Conservation (phyloP, 2,329 filamentous ascomycete genomes). For the Alternaria brassicicola region DNA sequence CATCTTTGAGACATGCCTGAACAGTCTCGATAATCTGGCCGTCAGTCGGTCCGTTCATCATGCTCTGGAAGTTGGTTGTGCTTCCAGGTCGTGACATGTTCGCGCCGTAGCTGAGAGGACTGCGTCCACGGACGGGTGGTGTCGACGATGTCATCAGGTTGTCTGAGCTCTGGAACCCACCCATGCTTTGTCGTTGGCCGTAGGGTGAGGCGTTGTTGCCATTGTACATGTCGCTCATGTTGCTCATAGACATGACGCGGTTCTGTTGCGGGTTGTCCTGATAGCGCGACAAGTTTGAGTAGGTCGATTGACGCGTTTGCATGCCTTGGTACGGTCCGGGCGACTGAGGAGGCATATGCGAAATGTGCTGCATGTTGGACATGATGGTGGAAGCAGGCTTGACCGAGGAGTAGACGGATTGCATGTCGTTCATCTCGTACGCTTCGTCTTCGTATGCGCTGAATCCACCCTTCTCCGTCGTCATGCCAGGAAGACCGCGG, state of each 20-base stretch:
- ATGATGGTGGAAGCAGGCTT: slow-evolving; percentile 85
- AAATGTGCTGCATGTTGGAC: slow-evolving; percentile 74
- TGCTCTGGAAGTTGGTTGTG: slow-evolving; percentile 65
- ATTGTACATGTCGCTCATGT: slow-evolving; percentile 54
- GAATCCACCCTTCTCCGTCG: slow-evolving; percentile 64
- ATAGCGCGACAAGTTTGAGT: slow-evolving; percentile 69
- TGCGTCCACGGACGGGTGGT: slow-evolving; percentile 51
- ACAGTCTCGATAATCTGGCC: slow-evolving; percentile 82
- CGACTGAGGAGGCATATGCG: slow-evolving; percentile 80
- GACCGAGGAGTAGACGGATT: slow-evolving; percentile 91
- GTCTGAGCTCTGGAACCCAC: slow-evolving; percentile 52
- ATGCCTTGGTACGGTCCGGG: slow-evolving; percentile 73
- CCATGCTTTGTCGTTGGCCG: slow-evolving; percentile 48
- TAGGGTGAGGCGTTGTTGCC: slow-evolving; percentile 43
- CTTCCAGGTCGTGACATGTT: slow-evolving; percentile 58
- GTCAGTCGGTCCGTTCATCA: slow-evolving; percentile 73
- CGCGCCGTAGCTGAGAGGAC: slow-evolving; percentile 56
- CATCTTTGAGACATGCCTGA: slow-evolving; percentile 79
- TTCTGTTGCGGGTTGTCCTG: slow-evolving; percentile 64
- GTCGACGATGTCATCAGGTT: slow-evolving; percentile 48
- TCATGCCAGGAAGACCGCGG: slow-evolving; percentile 66
- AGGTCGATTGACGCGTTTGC: slow-evolving; percentile 72
- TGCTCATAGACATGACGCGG: slow-evolving; percentile 66
- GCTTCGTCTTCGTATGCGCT: slow-evolving; percentile 72
- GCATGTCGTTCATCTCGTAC: slow-evolving; percentile 99